These are phyloP conservation scores for Athelia sp. DNA, from an alignment of 1,284 basidiomycete genomes.

Conservation along the genomic window DNA sequence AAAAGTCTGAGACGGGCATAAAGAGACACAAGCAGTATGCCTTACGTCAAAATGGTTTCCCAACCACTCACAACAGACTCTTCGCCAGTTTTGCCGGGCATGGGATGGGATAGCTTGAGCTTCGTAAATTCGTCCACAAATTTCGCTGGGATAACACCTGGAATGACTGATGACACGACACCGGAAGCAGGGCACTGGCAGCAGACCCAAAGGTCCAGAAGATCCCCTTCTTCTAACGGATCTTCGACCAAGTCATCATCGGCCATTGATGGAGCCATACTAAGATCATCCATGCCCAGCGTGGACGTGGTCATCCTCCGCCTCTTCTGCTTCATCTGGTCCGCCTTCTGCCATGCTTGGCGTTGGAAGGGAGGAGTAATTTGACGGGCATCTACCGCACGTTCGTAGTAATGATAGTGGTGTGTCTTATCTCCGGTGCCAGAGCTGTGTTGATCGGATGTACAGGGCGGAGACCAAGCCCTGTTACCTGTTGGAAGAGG, in stretches of 20 bases:
- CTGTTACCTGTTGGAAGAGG: slow-evolving; percentile 45
- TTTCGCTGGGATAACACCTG: slow-evolving; percentile 61
- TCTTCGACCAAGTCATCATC: slow-evolving; percentile 28
- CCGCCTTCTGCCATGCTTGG: slow-evolving; percentile 50
- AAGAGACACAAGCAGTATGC: slow-evolving; percentile 8
- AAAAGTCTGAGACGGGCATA: slow-evolving; percentile 8
- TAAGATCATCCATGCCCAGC: slow-evolving; percentile 28
- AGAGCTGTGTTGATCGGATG: slow-evolving; percentile 41
- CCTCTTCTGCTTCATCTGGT: slow-evolving; percentile 42
- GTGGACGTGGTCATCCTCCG: slow-evolving; percentile 38
- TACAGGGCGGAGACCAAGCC: slow-evolving; percentile 44
- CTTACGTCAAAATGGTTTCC: slow-evolving; percentile 67
- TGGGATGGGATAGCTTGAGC: slow-evolving; percentile 36
- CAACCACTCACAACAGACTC: slow-evolving; percentile 48
- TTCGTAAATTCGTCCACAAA: slow-evolving; percentile 37
- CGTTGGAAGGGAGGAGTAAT: slow-evolving; percentile 58
- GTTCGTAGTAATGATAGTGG: slow-evolving; percentile 71
- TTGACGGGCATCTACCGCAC: slow-evolving; percentile 58
- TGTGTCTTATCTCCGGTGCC: slow-evolving; percentile 61
- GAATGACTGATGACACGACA: slow-evolving; percentile 61
- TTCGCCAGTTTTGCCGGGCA: slow-evolving; percentile 36
- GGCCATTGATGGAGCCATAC: slow-evolving; percentile 25
- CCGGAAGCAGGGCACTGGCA: slow-evolving; percentile 76
- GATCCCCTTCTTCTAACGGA: slow-evolving; percentile 43
- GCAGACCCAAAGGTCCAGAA: slow-evolving; percentile 74